These are phyloP conservation scores for Rhodotorula graminis DNA, from an alignment of 768 basidiomycete genomes.

Conservation along the genomic window DNA sequence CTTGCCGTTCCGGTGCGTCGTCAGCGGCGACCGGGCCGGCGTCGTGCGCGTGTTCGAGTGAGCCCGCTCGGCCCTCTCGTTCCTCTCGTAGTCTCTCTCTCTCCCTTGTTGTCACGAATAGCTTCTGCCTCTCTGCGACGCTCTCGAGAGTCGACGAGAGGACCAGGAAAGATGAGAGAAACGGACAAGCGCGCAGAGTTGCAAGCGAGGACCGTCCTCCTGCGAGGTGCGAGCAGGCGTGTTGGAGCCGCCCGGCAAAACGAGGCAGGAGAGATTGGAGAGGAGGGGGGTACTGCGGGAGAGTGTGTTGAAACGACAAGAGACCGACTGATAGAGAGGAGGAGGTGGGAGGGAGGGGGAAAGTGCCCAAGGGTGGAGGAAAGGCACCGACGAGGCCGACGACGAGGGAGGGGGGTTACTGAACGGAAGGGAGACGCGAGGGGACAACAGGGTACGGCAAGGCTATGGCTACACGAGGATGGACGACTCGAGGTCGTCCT, in stretches of 20 bases:
- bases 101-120: neutral
- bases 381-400: neutral
- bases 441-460: neutral
- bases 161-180: no score
- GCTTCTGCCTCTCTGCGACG: neutral
- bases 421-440: neutral
- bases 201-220: neutral
- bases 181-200: neutral
- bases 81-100: neutral
- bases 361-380: neutral
- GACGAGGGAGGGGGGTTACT: no score
- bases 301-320: slow-evolving; percentile 1
- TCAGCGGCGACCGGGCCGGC: slow-evolving; percentile 87
- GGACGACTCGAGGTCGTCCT: neutral
- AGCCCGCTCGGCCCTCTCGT: neutral
- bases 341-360: neutral
- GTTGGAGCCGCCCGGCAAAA: neutral
- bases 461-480: slow-evolving; percentile 16
- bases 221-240: neutral
- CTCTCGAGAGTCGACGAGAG: neutral
- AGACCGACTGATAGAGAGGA: neutral
- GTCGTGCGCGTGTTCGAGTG: slow-evolving; percentile 71
- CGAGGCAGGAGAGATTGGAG: neutral
- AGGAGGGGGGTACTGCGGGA: neutral
- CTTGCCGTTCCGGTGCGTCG: slow-evolving; percentile 84